phyloP scores from a whole-genome alignment of 2,329 filamentous ascomycete species.

The Colletotrichum horii region DNA sequence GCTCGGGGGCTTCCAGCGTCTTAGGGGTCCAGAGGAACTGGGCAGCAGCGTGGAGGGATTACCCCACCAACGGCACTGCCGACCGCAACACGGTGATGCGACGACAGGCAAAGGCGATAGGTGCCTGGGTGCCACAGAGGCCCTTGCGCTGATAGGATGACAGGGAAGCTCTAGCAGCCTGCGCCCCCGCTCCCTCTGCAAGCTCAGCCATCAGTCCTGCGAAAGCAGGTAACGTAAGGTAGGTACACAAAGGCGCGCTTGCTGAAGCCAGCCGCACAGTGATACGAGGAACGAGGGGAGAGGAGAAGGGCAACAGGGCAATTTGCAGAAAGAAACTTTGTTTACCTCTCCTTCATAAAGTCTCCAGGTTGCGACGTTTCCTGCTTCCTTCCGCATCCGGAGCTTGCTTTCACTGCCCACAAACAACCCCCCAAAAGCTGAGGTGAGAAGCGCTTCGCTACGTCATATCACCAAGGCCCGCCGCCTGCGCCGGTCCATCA shows the following conservation, averaged over 20 bases:
- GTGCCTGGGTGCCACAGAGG: not conserved
- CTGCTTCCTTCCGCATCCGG: not conserved
- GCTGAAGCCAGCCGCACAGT: not conserved
- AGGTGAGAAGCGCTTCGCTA: conserved; percentile 13
- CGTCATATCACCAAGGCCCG: conserved; percentile 12
- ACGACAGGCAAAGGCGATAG: not conserved
- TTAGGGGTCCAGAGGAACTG: not conserved
- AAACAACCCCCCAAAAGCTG: not conserved
- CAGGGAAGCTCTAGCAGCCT: conserved; percentile 8
- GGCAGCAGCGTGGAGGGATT: not conserved
- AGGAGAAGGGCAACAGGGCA: not conserved
- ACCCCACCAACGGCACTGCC: conserved; percentile 14
- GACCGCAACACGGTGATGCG: not conserved
- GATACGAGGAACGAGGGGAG: conserved; percentile 1
- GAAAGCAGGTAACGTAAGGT: not conserved
- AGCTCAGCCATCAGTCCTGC: conserved; percentile 9
- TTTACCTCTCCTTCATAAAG: not conserved
- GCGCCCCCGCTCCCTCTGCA: conserved; percentile 16
- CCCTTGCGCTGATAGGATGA: conserved; percentile 2
- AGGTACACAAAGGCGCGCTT: not conserved
- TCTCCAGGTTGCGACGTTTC: not conserved
- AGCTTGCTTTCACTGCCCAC: not conserved
- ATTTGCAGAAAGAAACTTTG: not conserved
- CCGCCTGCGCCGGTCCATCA: not conserved
- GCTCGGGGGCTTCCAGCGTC: not conserved